Evolutionary conservation across 768 basidiomycete species (phyloP).

Genomic region (Psilocybe azurescens): DNA sequence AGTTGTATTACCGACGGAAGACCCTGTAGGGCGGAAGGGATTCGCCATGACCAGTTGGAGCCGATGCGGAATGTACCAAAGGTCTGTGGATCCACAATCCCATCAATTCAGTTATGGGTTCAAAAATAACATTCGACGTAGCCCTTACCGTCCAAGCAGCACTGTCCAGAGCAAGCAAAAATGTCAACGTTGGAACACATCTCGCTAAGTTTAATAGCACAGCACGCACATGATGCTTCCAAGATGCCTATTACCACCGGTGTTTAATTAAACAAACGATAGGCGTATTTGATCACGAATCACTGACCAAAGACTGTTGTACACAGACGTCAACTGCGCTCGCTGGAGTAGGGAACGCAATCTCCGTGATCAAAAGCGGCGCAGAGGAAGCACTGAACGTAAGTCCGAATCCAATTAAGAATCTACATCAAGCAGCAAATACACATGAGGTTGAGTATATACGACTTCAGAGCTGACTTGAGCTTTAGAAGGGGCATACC

Average conservation of each 20-base stretch:
- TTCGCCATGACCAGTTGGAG: conserved; percentile 72
- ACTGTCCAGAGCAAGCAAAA: conserved; percentile 26
- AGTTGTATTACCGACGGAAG: conserved; percentile 66
- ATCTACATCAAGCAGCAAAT: conserved; percentile 4
- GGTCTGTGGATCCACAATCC: conserved; percentile 53
- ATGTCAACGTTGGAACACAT: neutral
- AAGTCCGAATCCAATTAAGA: conserved; percentile 28
- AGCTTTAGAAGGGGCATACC: conserved; percentile 23
- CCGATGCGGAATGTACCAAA: conserved; percentile 73
- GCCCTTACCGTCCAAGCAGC: conserved; percentile 63
- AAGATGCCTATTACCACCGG: conserved; percentile 48
- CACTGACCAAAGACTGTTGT: conserved; percentile 29
- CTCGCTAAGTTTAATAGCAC: neutral
- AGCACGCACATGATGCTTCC: conserved; percentile 67
- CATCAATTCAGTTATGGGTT: neutral
- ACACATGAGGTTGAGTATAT: neutral
- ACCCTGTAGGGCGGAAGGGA: conserved; percentile 69
- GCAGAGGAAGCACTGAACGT: conserved; percentile 26
- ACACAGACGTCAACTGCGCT: conserved; percentile 27
- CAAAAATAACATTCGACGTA: neutral
- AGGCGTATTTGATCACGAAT: neutral
- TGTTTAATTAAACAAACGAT: neutral
- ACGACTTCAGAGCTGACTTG: neutral
- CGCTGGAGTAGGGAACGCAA: conserved; percentile 29
- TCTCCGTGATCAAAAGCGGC: conserved; percentile 28